Percentiles rank a stretch among this genome's conserved stretches.
These are phyloP conservation scores for Phytophthora macrochlamydospora DNA, from an alignment of 352 stramenopile species.

Conservation along the genomic window DNA sequence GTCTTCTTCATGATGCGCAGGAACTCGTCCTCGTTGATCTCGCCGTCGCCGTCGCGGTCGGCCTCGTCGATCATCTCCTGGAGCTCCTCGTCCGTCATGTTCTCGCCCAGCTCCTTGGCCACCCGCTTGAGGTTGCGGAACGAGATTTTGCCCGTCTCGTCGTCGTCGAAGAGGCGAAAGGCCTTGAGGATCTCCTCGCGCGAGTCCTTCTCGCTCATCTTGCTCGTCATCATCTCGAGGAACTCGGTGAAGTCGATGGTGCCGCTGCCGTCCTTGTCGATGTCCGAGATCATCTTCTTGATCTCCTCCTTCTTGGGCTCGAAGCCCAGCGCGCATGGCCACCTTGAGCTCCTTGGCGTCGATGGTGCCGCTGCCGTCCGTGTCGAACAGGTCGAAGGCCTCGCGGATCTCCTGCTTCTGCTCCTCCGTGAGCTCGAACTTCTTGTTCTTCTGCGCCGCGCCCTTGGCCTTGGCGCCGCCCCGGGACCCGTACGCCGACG, in stretches of 20 bases:
- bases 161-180: slow-evolving; percentile 98
- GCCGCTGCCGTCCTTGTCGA: slow-evolving; percentile 94
- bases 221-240: slow-evolving; percentile 97
- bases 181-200: slow-evolving; percentile 97
- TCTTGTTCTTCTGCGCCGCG: slow-evolving; percentile 79
- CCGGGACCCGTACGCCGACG: slow-evolving; percentile 69
- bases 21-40: slow-evolving; percentile 97
- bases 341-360: slow-evolving; percentile 96
- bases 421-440: slow-evolving; percentile 92
- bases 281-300: slow-evolving; percentile 97
- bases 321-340: slow-evolving; percentile 96
- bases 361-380: slow-evolving; percentile 94
- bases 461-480: slow-evolving; percentile 70
- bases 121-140: slow-evolving; percentile 97
- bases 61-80: slow-evolving; percentile 99
- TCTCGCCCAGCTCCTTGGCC: slow-evolving; percentile 97
- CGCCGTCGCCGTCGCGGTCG: slow-evolving; percentile 94
- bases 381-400: slow-evolving; percentile 98
- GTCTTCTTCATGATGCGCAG: slow-evolving; percentile 98
- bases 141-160: slow-evolving; percentile 97
- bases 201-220: slow-evolving; percentile 97
- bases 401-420: slow-evolving; percentile 96
- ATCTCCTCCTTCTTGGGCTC: slow-evolving; percentile 98
- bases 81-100: slow-evolving; percentile 97
- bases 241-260: slow-evolving; percentile 98